A percentile compares a stretch with the other conserved stretches of the same genome.
Conservation (phyloP, 306 rosid genomes). For the Quercus cerris region DNA sequence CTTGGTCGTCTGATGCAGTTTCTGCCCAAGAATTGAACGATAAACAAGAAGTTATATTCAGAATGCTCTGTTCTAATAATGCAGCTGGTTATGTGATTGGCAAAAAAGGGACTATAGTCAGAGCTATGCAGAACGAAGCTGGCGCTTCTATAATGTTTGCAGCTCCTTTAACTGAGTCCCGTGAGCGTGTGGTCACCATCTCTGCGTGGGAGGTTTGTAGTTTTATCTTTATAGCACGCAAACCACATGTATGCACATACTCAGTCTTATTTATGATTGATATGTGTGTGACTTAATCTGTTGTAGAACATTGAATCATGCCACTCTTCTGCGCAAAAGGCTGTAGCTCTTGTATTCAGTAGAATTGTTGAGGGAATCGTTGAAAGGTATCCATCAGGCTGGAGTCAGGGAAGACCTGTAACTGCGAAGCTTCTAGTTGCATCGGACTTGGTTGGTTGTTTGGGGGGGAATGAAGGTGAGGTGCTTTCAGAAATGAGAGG, state of each 20-base stretch:
- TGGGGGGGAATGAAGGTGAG: constrained; percentile 42
- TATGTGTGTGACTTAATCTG: constrained; percentile 16
- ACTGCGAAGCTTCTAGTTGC: constrained; percentile 50
- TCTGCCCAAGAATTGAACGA: constrained; percentile 22
- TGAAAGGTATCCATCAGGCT: constrained; percentile 30
- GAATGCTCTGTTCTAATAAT: constrained; percentile 52
- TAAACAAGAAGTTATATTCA: constrained; percentile 43
- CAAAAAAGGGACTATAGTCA: constrained; percentile 46
- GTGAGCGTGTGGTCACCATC: constrained; percentile 58
- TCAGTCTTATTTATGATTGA: constrained; percentile 18
- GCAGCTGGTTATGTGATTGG: constrained; percentile 69
- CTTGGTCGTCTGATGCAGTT: constrained; percentile 19
- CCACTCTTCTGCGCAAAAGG: constrained; percentile 65
- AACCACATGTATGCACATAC: constrained; percentile 3
- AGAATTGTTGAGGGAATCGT: constrained; percentile 53
- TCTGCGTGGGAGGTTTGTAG: constrained; percentile 63
- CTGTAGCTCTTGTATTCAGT: constrained; percentile 52
- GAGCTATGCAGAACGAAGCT: constrained; percentile 48
- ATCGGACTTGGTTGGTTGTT: constrained; percentile 24
- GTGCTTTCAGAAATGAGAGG: constrained; percentile 46
- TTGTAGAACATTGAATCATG: constrained; percentile 45
- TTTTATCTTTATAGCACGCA: neutral
- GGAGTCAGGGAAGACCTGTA: constrained; percentile 36
- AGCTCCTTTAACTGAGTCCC: constrained; percentile 37
- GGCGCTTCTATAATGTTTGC: constrained; percentile 65